phyloP scores from a whole-genome alignment of 2,329 filamentous ascomycete species.

The Didymella glomerata region DNA sequence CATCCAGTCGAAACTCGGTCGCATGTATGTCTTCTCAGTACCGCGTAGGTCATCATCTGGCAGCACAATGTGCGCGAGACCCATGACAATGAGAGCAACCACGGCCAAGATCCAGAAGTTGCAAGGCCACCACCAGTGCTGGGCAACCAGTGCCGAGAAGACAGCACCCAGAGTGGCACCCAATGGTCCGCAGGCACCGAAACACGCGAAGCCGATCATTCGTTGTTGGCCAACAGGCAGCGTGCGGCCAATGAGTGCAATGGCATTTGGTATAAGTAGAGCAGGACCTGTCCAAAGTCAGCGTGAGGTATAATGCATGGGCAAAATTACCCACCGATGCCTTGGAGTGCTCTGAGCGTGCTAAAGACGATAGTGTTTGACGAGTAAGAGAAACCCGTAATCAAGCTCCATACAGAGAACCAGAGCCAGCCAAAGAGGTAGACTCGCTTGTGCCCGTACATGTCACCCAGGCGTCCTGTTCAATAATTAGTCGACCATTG shows the following conservation, averaged over 20 bases:
- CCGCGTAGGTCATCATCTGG: neutral
- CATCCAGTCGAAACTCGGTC: neutral
- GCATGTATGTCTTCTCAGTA: neutral
- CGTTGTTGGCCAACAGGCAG: neutral
- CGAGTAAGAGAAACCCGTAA: neutral
- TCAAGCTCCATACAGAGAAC: neutral
- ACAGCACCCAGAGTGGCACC: neutral
- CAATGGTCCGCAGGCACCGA: conserved; percentile 1
- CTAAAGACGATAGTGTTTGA: neutral
- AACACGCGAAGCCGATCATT: neutral
- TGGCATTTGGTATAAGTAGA: neutral
- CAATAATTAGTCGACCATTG: neutral
- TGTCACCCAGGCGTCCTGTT: neutral
- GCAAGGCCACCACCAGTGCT: conserved; percentile 6
- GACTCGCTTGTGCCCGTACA: neutral
- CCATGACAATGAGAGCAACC: neutral
- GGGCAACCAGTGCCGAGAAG: conserved; percentile 3
- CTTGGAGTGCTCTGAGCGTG: neutral
- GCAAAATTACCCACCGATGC: neutral
- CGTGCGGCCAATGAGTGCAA: neutral
- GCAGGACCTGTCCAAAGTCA: neutral
- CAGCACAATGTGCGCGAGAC: neutral
- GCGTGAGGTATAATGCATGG: neutral
- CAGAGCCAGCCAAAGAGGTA: neutral
- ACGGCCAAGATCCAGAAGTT: conserved; percentile 1